These are phyloP conservation scores for Lentithecium fluviatile DNA, from an alignment of 495 filamentous ascomycete genomes.

Conservation along the genomic window DNA sequence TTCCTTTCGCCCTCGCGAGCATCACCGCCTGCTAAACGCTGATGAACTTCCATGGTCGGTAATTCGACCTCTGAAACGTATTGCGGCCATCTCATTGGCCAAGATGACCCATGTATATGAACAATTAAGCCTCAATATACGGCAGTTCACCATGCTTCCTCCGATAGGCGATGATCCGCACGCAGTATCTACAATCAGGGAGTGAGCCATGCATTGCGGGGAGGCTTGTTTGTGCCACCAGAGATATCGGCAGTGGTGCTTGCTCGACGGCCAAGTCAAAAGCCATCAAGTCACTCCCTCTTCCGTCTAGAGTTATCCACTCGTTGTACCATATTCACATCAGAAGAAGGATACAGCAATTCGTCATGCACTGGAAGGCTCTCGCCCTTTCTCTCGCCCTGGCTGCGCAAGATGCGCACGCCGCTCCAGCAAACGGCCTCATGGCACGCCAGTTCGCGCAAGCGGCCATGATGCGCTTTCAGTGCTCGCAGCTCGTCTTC, in stretches of 20 bases:
- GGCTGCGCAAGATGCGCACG: constrained; percentile 6
- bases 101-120: neutral
- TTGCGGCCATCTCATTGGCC: constrained; percentile 7
- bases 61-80: neutral
- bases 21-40: too few relatives aligned
- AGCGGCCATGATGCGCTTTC: constrained; percentile 32
- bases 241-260: constrained; percentile 2
- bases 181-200: neutral
- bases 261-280: constrained; percentile 2
- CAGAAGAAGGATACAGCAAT: neutral
- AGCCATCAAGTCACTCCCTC: neutral
- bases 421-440: constrained; percentile 13
- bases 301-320: neutral
- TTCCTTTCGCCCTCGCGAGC: too few relatives aligned
- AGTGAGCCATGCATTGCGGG: neutral
- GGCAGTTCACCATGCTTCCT: constrained; percentile 15
- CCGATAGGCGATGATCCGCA: constrained; percentile 16
- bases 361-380: constrained; percentile 23
- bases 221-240: constrained; percentile 21
- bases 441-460: constrained; percentile 29
- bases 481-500: constrained; percentile 27
- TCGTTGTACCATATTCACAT: neutral
- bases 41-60: neutral
- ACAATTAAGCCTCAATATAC: constrained; percentile 25
- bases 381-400: constrained; percentile 18